A percentile compares a stretch with the other conserved stretches of the same genome.
Evolutionary conservation across 2,329 filamentous ascomycete species (phyloP).

Genomic region (Geosmithia flava): DNA sequence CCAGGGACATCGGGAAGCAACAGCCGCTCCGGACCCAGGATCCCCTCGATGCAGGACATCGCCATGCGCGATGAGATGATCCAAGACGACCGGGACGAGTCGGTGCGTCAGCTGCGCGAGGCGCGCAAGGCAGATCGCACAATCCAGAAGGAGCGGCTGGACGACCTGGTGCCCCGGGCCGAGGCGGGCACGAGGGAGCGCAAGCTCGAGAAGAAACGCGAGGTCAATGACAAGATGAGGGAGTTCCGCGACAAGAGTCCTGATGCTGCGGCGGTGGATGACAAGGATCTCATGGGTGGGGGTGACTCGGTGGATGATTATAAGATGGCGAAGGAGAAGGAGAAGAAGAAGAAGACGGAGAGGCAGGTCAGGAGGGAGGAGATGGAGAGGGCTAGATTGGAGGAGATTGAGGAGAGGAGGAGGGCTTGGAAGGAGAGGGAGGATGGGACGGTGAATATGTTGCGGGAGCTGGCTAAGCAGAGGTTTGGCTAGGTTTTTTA

Average conservation of each 20-base stretch:
- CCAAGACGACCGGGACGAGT: constrained; percentile 35
- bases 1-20: constrained; percentile 4
- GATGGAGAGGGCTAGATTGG: constrained; percentile 57
- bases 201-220: constrained; percentile 72
- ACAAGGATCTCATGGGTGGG: constrained; percentile 67
- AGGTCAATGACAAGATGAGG: constrained; percentile 59
- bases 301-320: constrained; percentile 53
- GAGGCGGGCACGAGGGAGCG: constrained; percentile 75
- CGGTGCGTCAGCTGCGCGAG: constrained; percentile 42
- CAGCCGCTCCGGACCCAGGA: constrained; percentile 36
- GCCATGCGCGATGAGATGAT: constrained; percentile 40
- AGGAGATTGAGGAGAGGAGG: constrained; percentile 69
- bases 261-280: constrained; percentile 42
- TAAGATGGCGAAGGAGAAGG: constrained; percentile 51
- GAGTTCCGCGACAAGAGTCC: constrained; percentile 60
- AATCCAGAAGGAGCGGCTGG: constrained; percentile 57
- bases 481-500: constrained; percentile 46
- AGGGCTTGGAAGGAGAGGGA: constrained; percentile 63
- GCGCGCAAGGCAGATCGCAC: constrained; percentile 53
- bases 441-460: constrained; percentile 70
- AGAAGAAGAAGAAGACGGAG: constrained; percentile 69
- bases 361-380: constrained; percentile 75
- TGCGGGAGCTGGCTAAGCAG: constrained; percentile 67
- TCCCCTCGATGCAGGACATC: constrained; percentile 66
- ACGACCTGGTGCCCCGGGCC: constrained; percentile 73